These are phyloP conservation scores for Blastobotrys indianensis DNA, from an alignment of 1,139 yeast genomes.

Conservation along the genomic window DNA sequence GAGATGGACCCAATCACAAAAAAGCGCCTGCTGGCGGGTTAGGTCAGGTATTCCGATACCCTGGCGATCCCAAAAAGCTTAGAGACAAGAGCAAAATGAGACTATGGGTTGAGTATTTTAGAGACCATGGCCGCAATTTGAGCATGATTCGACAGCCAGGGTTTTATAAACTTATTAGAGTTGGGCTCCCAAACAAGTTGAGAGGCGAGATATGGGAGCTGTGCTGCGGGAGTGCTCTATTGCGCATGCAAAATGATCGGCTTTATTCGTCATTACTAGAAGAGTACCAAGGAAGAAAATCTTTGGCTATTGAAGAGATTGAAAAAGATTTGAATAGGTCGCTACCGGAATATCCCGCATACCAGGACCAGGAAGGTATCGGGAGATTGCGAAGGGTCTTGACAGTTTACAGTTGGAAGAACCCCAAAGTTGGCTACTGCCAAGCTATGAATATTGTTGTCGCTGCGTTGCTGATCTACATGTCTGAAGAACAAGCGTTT, in stretches of 20 bases:
- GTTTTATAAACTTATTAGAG: constrained; percentile 76
- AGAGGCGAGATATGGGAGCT: constrained; percentile 97
- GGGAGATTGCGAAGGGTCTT: constrained; percentile 76
- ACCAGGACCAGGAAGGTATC: constrained; percentile 82
- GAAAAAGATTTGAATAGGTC: constrained; percentile 94
- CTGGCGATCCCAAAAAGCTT: constrained; percentile 75
- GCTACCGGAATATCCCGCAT: constrained; percentile 92
- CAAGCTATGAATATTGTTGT: constrained; percentile 98
- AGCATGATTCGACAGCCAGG: constrained; percentile 68
- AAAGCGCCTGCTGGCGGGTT: constrained; percentile 73
- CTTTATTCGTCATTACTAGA: constrained; percentile 55
- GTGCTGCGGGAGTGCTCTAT: constrained; percentile 78
- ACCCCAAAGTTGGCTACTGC: constrained; percentile 96
- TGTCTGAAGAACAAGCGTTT: constrained; percentile 96
- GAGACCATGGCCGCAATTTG: constrained; percentile 77
- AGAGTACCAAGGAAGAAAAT: constrained; percentile 55
- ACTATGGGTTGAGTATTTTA: constrained; percentile 87
- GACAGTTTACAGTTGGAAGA: constrained; percentile 93
- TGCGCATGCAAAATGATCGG: constrained; percentile 56
- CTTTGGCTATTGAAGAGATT: constrained; percentile 90
- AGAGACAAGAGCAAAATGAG: constrained; percentile 84
- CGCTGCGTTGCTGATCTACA: constrained; percentile 86
- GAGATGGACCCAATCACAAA: constrained; percentile 3
- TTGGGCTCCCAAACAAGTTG: constrained; percentile 85
- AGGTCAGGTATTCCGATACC: constrained; percentile 76